Evolutionary conservation across 352 stramenopile genomes (phyloP).

Genomic region (Pythium aphanidermatum): DNA sequence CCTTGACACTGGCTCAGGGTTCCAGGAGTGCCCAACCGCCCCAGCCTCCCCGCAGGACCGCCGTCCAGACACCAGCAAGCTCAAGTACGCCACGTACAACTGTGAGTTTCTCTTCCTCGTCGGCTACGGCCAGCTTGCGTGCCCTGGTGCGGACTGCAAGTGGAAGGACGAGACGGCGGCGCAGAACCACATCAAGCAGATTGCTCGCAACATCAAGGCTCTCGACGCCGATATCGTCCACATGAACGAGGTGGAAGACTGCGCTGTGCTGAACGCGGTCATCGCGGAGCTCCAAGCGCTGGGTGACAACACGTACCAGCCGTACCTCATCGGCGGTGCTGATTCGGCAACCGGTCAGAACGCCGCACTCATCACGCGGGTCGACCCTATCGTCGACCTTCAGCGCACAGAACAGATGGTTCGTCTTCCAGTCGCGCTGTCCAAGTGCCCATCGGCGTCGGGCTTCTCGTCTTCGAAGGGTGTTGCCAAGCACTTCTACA

Average conservation of each 20-base stretch:
- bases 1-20: no score
- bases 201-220: constrained; percentile 17
- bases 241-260: constrained; percentile 26
- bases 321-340: constrained; percentile 23
- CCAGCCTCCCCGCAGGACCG: constrained; percentile 23
- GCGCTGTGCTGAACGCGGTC: constrained; percentile 12
- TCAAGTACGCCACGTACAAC: constrained; percentile 31
- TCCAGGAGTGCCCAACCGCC: constrained; percentile 18
- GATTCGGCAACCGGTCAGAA: constrained; percentile 29
- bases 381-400: constrained; percentile 22
- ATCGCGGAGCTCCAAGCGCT: constrained; percentile 8
- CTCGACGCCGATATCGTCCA: constrained; percentile 28
- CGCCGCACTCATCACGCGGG: constrained; percentile 21
- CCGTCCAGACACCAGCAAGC: constrained; percentile 22
- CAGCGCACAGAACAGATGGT: constrained; percentile 9
- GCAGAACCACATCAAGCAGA: constrained; percentile 18
- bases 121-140: constrained; percentile 13
- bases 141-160: constrained; percentile 17
- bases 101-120: constrained; percentile 23
- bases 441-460: constrained; percentile 13
- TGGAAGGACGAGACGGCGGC: constrained; percentile 18
- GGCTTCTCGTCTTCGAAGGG: constrained; percentile 6
- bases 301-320: constrained; percentile 22
- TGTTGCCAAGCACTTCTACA: constrained; percentile 31
- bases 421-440: constrained; percentile 16